Evolutionary conservation across 345 rosid species (phyloP), one percentile per base, ranked within the genome.

Genomic region (Litchi chinensis): DNA sequence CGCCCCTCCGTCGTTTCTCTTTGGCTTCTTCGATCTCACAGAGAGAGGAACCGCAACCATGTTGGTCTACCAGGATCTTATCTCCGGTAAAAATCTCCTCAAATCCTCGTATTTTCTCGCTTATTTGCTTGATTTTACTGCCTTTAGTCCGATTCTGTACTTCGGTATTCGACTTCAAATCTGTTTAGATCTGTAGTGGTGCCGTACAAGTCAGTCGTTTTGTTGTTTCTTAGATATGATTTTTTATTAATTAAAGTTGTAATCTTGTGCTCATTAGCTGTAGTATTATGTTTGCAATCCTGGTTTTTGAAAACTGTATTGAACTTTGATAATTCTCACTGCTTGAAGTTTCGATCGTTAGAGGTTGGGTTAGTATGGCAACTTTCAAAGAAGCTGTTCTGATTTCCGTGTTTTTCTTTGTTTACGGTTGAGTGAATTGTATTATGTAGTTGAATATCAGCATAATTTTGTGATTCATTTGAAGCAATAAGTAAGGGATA

Each of bases 51-150:
- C 87, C 66, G 88, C 87, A 86, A 83, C 75, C 87, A 96, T 96
- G 98, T 89, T 96, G 97, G 98, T 96, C 22, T 96, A 94, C 74
- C 95, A 94, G 63, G 99, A 96, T 92, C 86, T 82, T 19, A 86
- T 96, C 66, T 65, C 88, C 74, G 92, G 99, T 92, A 84, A 68
- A 22, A 22, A 22, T 50, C 37, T 22, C 8, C n/a, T 64, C 43
- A 19, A 24, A 28, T 11, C 52, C 67, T 15, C 62, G 26, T 8
- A 5, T 13, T 22, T 22, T 32, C 13, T 56, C 39, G 18, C 5
- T 60, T 21, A 7, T 11, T 39, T 37, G 32, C 52, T 43, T 16
- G 5, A 0, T 68, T 6, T 77, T 28, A 8, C 39, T 46, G 5
- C 57, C 13, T 32, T 79, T 13, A 13, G 6, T 39, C 68, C 21